Evolutionary conservation across 352 stramenopile species (phyloP), one percentile per base, ranked within the genome.

Genomic region (Elongisporangium undulatum): DNA sequence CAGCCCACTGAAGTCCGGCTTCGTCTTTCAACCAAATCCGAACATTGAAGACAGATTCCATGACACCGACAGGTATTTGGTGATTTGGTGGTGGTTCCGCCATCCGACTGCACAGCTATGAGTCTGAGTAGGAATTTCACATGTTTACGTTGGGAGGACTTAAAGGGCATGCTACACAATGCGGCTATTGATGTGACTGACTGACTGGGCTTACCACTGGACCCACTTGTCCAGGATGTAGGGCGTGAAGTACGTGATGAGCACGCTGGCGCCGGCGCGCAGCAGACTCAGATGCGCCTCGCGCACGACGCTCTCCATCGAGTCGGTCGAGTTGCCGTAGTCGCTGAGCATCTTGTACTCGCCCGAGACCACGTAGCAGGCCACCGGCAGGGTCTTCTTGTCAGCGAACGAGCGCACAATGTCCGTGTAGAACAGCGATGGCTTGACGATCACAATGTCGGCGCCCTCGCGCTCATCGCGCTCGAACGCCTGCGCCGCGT

Each of bases 271-370:
- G 51, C 97, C 97, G 19, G 97, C 96, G 58, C 97, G 89, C 72
- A 94, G 59, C 38, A 94, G 72, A 19, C 79, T 75, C 51, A 96
- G 49, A 62, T 96, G 87, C 4, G 84, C 73, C 67, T 96, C 89
- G 17, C 80, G 82, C 70, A 96, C 85, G 59, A 96, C 86, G 49
- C 72, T 77, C 58, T 96, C 87, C 39, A 96, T 74, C 58, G 87
- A 93, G 51, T 85, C 63, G 49, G 87, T 92, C 38, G 81, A 84
- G 59, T 85, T 82, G 51, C 85, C 88, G 66, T 96, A 96, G 72
- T 96, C 97, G 72, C 97, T 98, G 55, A 99, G 82, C 97, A 99
- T 99, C 74, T 98, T 97, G 88, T 99, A 99, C 79, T 99, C 97
- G 66, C 97, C 97, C 61, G 91, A 98, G 53, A 99, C 97, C 68